Conservation (phyloP, 169 alveolate genomes). For the Plasmodium gallinaceum region DNA sequence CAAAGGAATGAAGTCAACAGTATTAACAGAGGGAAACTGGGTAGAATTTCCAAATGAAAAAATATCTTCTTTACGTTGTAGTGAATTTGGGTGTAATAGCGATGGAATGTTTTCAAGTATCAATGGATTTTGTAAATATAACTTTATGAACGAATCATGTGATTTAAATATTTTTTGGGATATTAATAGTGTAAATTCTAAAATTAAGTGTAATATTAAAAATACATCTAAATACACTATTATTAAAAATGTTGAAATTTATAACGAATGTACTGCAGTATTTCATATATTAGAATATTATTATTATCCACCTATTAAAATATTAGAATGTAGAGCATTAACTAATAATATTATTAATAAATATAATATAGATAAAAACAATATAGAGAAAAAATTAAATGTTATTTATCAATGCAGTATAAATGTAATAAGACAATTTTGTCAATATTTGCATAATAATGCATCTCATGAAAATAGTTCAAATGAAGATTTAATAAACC, state of each 20-base stretch:
- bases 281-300: slow-evolving; percentile 87
- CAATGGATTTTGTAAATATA: slow-evolving; percentile 82
- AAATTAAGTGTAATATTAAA: slow-evolving; percentile 82
- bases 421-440: slow-evolving; percentile 76
- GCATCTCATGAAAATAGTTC: slow-evolving; percentile 45
- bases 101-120: slow-evolving; percentile 86
- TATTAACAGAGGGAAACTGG: slow-evolving; percentile 86
- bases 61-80: slow-evolving; percentile 85
- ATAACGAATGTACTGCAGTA: slow-evolving; percentile 86
- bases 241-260: slow-evolving; percentile 83
- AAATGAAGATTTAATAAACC: slow-evolving; percentile 47
- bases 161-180: slow-evolving; percentile 84
- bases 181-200: slow-evolving; percentile 83
- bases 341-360: slow-evolving; percentile 71
- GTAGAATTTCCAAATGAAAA: slow-evolving; percentile 89
- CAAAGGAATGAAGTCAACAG: slow-evolving; percentile 68
- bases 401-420: slow-evolving; percentile 73
- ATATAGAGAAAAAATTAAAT: slow-evolving; percentile 57
- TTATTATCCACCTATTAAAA: slow-evolving; percentile 79
- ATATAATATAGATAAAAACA: slow-evolving; percentile 50
- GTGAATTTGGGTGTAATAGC: slow-evolving; percentile 89
- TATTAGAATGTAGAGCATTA: slow-evolving; percentile 75
- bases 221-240: slow-evolving; percentile 81
- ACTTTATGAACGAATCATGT: slow-evolving; percentile 84
- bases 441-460: slow-evolving; percentile 69